Evolutionary conservation across 352 stramenopile species (phyloP).

Genomic region (Globisporangium orthogonon): DNA sequence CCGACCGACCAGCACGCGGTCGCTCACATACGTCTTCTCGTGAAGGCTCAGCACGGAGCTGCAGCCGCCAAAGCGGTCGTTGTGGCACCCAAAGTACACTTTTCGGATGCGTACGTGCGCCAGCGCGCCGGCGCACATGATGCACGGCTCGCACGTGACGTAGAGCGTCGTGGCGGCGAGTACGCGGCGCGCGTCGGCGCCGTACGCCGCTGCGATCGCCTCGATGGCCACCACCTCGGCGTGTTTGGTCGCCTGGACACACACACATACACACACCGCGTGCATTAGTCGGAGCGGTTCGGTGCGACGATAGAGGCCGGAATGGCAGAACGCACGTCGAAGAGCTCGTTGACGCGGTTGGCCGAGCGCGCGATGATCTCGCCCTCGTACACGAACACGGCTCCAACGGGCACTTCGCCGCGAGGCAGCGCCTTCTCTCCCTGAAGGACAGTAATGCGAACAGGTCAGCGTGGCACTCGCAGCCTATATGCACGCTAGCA

Average conservation of each 20-base stretch:
- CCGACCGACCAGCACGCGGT: not conserved
- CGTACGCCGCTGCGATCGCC: constrained; percentile 45
- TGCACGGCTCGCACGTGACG: constrained; percentile 92
- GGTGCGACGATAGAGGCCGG: too few relatives aligned
- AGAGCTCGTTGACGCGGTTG: constrained; percentile 88
- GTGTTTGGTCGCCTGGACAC: constrained; percentile 75
- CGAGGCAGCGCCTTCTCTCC: constrained; percentile 67
- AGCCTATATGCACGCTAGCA: not conserved
- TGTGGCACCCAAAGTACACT: constrained; percentile 89
- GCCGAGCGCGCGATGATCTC: constrained; percentile 73
- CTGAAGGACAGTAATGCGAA: constrained; percentile 17
- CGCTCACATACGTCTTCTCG: constrained; percentile 30
- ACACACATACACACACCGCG: not conserved
- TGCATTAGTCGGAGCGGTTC: too few relatives aligned
- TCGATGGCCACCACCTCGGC: constrained; percentile 91
- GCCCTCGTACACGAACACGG: constrained; percentile 83
- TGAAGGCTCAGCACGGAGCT: constrained; percentile 87
- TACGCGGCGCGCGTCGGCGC: constrained; percentile 31
- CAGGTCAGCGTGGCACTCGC: too few relatives aligned
- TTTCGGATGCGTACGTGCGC: constrained; percentile 60
- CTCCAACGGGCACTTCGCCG: constrained; percentile 89
- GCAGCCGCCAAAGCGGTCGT: constrained; percentile 91
- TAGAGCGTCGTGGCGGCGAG: constrained; percentile 65
- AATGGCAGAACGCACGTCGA: constrained; percentile 40
- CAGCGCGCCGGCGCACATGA: constrained; percentile 92